These are phyloP conservation scores for Pseudotsuga menziesii DNA, from an alignment of 75 land plant genomes.

Conservation along the genomic window DNA sequence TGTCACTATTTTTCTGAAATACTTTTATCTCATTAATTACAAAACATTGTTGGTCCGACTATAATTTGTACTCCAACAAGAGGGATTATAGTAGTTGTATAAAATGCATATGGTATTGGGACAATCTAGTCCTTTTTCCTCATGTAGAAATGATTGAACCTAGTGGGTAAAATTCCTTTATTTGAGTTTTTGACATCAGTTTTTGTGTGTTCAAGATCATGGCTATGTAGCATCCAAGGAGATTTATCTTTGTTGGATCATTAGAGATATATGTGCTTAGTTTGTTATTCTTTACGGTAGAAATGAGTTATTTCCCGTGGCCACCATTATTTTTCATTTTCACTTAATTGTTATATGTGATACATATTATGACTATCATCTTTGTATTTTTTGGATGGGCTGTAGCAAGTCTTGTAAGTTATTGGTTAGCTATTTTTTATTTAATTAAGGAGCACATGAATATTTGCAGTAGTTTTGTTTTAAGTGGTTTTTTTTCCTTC, in stretches of 20 bases:
- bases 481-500: neutral
- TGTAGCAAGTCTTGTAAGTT: constrained; percentile 79
- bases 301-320: neutral
- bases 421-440: neutral
- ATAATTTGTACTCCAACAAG: neutral
- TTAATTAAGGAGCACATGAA: neutral
- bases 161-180: neutral
- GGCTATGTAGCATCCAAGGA: constrained; percentile 92
- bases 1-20: neutral
- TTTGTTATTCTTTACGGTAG: neutral
- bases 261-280: neutral
- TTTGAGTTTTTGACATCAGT: neutral
- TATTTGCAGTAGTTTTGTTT: neutral
- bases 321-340: neutral
- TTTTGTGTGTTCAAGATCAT: constrained; percentile 44
- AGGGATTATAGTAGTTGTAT: neutral
- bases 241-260: constrained; percentile 69
- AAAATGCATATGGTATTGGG: neutral
- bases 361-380: constrained; percentile 86
- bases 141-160: neutral
- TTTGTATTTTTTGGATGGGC: constrained; percentile 91
- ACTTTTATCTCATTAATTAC: neutral
- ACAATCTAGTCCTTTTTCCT: neutral
- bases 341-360: neutral
- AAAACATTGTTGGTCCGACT: neutral